Conservation (phyloP, 179 eudicot genomes). For the Spergularia azorica region DNA sequence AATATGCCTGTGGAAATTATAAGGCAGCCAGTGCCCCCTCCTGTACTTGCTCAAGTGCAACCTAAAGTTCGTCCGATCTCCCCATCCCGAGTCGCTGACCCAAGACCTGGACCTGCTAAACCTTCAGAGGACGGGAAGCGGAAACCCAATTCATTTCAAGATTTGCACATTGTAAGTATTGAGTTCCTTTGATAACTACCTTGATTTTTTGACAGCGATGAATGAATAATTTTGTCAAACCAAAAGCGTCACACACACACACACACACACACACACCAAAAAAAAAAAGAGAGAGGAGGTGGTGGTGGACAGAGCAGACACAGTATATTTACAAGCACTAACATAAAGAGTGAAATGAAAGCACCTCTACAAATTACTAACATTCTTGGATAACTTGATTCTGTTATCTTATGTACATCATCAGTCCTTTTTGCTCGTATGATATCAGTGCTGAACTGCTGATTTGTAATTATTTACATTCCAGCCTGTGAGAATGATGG, state of each 20-base stretch:
- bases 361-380: not conserved
- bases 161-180: slow-evolving; percentile 81
- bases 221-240: too few relatives aligned
- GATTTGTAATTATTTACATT: slow-evolving; percentile 28
- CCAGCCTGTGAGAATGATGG: slow-evolving; percentile 94
- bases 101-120: slow-evolving; percentile 89
- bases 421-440: not conserved
- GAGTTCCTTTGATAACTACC: not conserved
- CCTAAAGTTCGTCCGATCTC: slow-evolving; percentile 50
- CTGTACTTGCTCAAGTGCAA: slow-evolving; percentile 87
- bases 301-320: too few relatives aligned
- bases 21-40: slow-evolving; percentile 96
- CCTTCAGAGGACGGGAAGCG: slow-evolving; percentile 51
- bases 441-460: not conserved
- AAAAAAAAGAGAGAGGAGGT: too few relatives aligned
- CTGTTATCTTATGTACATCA: not conserved
- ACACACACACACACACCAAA: too few relatives aligned
- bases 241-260: too few relatives aligned
- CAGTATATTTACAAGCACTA: too few relatives aligned
- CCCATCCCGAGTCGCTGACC: slow-evolving; percentile 96
- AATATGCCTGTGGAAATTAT: slow-evolving; percentile 51
- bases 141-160: slow-evolving; percentile 64
- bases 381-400: not conserved
- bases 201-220: too few relatives aligned
- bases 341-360: too few relatives aligned